Percentiles rank a stretch among this genome's conserved stretches.
Conservation (phyloP, 2,329 filamentous ascomycete genomes). For the Botryosphaeria agaves region DNA sequence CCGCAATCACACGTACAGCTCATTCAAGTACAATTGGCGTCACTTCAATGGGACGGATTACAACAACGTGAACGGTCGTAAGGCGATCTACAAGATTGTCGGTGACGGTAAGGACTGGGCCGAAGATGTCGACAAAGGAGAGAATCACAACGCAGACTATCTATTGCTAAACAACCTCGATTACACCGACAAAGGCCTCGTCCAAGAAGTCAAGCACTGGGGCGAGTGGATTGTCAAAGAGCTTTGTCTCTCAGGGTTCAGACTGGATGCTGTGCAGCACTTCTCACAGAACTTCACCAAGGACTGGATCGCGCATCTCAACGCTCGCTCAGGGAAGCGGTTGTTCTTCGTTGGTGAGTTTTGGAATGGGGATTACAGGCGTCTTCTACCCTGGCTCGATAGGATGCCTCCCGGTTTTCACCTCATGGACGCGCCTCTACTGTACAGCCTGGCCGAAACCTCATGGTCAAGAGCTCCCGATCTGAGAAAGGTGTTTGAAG, state of each 20-base stretch:
- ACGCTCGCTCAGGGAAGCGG: conserved; percentile 21
- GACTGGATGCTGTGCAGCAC: conserved; percentile 54
- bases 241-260: conserved; percentile 42
- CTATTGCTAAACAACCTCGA: conserved; percentile 55
- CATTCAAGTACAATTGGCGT: conserved; percentile 44
- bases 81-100: conserved; percentile 44
- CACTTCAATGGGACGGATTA: conserved; percentile 50
- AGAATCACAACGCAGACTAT: conserved; percentile 47
- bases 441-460: conserved; percentile 43
- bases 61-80: conserved; percentile 34
- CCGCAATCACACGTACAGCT: conserved; percentile 39
- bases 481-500: conserved; percentile 42
- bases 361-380: conserved; percentile 41
- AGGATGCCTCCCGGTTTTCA: conserved; percentile 40
- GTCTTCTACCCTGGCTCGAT: conserved; percentile 39
- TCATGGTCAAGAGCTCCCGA: conserved; percentile 37
- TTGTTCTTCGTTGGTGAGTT: conserved; percentile 53
- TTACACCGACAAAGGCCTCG: conserved; percentile 43
- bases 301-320: conserved; percentile 40
- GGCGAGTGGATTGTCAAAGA: conserved; percentile 44
- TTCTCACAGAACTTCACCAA: conserved; percentile 46
- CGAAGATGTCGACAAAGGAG: conserved; percentile 35
- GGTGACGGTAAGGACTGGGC: conserved; percentile 47
- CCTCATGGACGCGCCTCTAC: conserved; percentile 47
- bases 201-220: conserved; percentile 46